Conservation (phyloP, 2,329 filamentous ascomycete genomes). For the Nemania sp. region DNA sequence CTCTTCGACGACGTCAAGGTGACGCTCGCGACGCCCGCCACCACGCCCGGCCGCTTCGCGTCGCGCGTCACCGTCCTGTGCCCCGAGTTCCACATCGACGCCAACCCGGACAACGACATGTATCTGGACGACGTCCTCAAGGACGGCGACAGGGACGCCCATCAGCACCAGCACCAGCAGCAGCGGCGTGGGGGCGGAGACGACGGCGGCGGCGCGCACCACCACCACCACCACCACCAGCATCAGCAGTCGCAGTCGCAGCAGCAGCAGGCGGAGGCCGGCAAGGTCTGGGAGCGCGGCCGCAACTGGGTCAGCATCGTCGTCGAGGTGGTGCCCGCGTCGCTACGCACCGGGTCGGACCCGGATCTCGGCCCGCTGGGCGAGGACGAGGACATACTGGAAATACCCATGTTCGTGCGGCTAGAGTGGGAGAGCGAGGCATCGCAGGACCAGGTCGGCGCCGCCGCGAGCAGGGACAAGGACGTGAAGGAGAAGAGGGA, state of each 20-base stretch:
- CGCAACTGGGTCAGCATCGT: slow-evolving; percentile 95
- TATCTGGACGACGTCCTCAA: slow-evolving; percentile 88
- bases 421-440: slow-evolving; percentile 84
- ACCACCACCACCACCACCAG: too few relatives aligned
- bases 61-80: slow-evolving; percentile 90
- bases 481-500: slow-evolving; percentile 79
- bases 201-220: slow-evolving; percentile 27
- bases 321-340: slow-evolving; percentile 79
- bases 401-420: slow-evolving; percentile 93
- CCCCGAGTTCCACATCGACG: slow-evolving; percentile 90
- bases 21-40: slow-evolving; percentile 80
- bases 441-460: slow-evolving; percentile 65
- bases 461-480: slow-evolving; percentile 56
- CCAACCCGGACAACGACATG: slow-evolving; percentile 79
- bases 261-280: slow-evolving; percentile 72
- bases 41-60: slow-evolving; percentile 75
- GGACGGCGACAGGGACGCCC: slow-evolving; percentile 48
- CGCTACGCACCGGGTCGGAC: slow-evolving; percentile 48
- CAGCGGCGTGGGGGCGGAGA: slow-evolving; percentile 43
- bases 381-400: slow-evolving; percentile 69
- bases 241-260: not conserved
- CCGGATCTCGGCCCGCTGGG: slow-evolving; percentile 53
- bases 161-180: slow-evolving; percentile 33
- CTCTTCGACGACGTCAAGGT: slow-evolving; percentile 90
- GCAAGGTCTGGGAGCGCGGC: slow-evolving; percentile 94